phyloP scores from a whole-genome alignment of 805 yeast genomes.

The Wickerhamomyces pijperi region DNA sequence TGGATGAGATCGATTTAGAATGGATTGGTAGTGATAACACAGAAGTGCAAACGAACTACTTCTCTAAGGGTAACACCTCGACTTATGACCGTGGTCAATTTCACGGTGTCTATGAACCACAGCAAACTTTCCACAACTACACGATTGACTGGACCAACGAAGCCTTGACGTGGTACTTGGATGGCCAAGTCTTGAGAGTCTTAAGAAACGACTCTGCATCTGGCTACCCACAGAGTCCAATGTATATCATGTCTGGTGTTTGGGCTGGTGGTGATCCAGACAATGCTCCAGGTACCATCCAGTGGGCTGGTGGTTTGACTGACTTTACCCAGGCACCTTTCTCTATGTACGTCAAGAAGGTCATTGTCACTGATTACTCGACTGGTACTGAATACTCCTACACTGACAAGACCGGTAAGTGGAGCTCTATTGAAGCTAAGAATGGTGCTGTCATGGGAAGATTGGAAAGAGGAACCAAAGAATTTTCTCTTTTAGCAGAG shows the following conservation, averaged over 20 bases:
- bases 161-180: conserved; percentile 56
- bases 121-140: conserved; percentile 57
- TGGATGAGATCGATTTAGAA: conserved; percentile 85
- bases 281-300: conserved; percentile 57
- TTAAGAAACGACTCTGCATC: conserved; percentile 38
- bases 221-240: conserved; percentile 90
- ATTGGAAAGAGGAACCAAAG: conserved; percentile 30
- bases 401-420: conserved; percentile 42
- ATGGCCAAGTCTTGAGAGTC: conserved; percentile 60
- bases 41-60: conserved; percentile 70
- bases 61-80: conserved; percentile 68
- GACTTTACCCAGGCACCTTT: conserved; percentile 60
- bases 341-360: conserved; percentile 47
- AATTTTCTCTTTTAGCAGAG: conserved; percentile 26
- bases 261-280: conserved; percentile 79
- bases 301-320: conserved; percentile 75
- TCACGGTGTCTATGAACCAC: conserved; percentile 49
- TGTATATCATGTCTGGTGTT: conserved; percentile 55
- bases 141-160: conserved; percentile 77
- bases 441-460: conserved; percentile 58
- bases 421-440: conserved; percentile 46
- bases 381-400: conserved; percentile 49
- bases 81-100: conserved; percentile 74
- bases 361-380: conserved; percentile 61
- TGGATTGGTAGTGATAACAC: conserved; percentile 74